These are phyloP conservation scores for Trichoderma polysporum DNA, from an alignment of 2,329 filamentous ascomycete genomes.

Conservation along the genomic window DNA sequence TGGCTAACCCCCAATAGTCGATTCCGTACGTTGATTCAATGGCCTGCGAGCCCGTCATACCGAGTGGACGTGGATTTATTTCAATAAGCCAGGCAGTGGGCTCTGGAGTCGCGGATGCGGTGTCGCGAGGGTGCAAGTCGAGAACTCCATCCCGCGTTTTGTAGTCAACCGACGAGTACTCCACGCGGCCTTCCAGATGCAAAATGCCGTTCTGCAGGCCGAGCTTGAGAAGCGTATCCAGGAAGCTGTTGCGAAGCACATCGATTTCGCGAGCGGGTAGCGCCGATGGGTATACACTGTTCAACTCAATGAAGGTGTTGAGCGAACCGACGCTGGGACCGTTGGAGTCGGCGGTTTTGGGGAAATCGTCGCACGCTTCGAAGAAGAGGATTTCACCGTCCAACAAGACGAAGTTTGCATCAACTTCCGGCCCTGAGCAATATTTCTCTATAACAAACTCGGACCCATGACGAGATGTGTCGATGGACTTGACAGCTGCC, in stretches of 20 bases:
- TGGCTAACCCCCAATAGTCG: conserved; percentile 22
- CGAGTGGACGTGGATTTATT: conserved; percentile 26
- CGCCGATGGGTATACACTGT: conserved; percentile 18
- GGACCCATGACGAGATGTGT: conserved; percentile 15
- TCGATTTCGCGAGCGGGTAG: conserved; percentile 20
- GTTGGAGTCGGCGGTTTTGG: conserved; percentile 22
- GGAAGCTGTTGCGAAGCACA: conserved; percentile 20
- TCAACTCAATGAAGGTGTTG: conserved; percentile 18
- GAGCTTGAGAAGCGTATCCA: conserved; percentile 16
- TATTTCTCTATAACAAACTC: conserved; percentile 27
- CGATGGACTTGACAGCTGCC: conserved; percentile 15
- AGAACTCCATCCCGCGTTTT: conserved; percentile 4
- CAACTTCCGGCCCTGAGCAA: conserved; percentile 26
- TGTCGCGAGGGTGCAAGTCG: background rate
- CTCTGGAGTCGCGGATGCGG: background rate
- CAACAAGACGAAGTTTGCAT: conserved; percentile 26
- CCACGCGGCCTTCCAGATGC: conserved; percentile 23
- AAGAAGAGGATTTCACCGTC: conserved; percentile 27
- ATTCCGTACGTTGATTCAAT: conserved; percentile 25
- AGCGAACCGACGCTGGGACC: conserved; percentile 12
- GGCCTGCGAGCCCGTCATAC: conserved; percentile 21
- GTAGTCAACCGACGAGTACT: conserved; percentile 20
- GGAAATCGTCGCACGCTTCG: conserved; percentile 25
- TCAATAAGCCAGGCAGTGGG: conserved; percentile 23
- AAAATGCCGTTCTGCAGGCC: conserved; percentile 22